Base-by-base conservation (phyloP, 345 rosid genomes). In the Psidium guajava region DNA sequence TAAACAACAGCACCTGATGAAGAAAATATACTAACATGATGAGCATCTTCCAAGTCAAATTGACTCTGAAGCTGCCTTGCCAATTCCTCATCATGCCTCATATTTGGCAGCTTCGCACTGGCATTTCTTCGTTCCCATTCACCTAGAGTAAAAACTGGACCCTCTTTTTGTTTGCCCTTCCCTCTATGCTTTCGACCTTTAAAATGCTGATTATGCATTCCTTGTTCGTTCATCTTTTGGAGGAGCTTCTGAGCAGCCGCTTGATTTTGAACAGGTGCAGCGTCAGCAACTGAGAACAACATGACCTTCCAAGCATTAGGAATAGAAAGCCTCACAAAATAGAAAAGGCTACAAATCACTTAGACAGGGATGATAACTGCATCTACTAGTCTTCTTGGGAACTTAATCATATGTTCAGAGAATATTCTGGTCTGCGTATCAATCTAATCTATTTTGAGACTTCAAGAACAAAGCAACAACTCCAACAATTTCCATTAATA, bases 201-300 rank as follows among this genome's bases (percentile, higher is more conserved):
- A 85, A 83, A 84, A 61, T 85, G 88, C 77, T 64, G 88, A 82
- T 86, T 91, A 77, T 88, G 88, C 75, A 84, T 90, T 87, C 81
- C 90, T 44, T 94, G 87, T 49, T 85, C 88, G 86, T 87, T 88
- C 98, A 97, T 95, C 88, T 95, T 97, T 90, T 91, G 95, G 54
- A 95, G 94, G 82, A 97, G 96, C 86, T 95, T 90, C 83, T 94
- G 98, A 25, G 99, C 89, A 87, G 99, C 98, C 9, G 96, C 98
- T 95, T 97, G 98, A 89, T 97, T 97, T 90, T 94, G 98, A 84
- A 93, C 87, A 82, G 98, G 96, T 18, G 91, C 92, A 69, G 92
- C 85, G 88, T 97, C 96, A 82, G 90, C 92, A 32, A 92, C 98
- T 94, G 90, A 36, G 36, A 69, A 69, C 25, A 69, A 69, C 42